phyloP scores from a whole-genome alignment of 2,329 filamentous ascomycete genomes.

The Talaromyces atroroseus region DNA sequence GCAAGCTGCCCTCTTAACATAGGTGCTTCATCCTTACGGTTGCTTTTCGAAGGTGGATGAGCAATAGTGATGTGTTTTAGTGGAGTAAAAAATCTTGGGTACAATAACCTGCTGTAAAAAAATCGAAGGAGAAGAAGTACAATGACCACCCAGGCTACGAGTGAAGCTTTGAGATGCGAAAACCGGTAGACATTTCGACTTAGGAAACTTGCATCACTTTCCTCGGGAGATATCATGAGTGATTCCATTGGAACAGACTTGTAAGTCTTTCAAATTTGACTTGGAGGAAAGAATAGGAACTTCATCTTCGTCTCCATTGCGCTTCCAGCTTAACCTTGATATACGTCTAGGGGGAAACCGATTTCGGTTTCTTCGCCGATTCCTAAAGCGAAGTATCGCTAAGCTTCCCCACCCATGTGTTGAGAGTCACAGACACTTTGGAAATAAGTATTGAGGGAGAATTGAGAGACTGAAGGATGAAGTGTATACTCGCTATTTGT shows the following conservation, averaged over 20 bases:
- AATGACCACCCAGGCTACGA: neutral
- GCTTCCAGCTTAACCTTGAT: neutral
- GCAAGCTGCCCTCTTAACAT: conserved; percentile 3
- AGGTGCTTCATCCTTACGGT: neutral
- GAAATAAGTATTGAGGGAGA: no score
- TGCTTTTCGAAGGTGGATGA: neutral
- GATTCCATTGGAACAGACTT: neutral
- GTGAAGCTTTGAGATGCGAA: neutral
- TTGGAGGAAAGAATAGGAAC: neutral
- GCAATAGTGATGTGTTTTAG: conserved; percentile 49
- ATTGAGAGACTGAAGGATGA: no score
- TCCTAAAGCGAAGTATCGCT: neutral
- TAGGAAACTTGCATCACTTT: neutral
- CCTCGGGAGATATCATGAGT: neutral
- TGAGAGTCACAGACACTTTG: no score
- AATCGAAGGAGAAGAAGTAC: conserved; percentile 16
- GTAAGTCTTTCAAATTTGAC: neutral
- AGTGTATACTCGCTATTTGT: no score
- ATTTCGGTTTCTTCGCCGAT: conserved; percentile 7
- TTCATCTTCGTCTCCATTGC: neutral
- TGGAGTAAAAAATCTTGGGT: conserved; percentile 54
- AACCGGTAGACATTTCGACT: neutral
- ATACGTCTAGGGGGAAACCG: neutral
- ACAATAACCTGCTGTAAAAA: conserved; percentile 44
- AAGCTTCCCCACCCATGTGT: no score